Percentiles rank a stretch among this genome's conserved stretches.
These are phyloP conservation scores for Arxiozyma telluris DNA, from an alignment of 1,139 yeast genomes.

Conservation along the genomic window DNA sequence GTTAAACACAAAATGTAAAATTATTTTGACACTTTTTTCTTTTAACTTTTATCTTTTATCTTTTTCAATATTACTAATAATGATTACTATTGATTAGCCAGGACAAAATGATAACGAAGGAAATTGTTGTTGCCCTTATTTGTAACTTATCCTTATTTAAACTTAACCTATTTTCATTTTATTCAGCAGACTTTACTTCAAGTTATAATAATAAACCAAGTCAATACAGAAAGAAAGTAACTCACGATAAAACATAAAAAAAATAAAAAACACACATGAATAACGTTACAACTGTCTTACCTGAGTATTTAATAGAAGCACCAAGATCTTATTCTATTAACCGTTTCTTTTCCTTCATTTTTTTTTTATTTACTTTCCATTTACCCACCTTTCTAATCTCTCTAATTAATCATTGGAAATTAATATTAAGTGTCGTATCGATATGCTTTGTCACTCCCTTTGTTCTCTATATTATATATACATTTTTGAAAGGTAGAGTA, in stretches of 20 bases:
- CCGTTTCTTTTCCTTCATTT: neutral
- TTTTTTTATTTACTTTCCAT: neutral
- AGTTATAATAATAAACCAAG: neutral
- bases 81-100: neutral
- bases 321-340: neutral
- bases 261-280: too few species aligned
- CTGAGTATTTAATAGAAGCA: neutral
- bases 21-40: neutral
- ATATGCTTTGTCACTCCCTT: neutral
- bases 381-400: neutral
- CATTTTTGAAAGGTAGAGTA: conserved; percentile 8
- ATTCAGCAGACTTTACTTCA: too few species aligned
- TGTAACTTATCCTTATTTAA: neutral
- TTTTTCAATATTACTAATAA: too few species aligned
- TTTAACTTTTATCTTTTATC: too few species aligned
- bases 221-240: neutral
- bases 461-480: conserved; percentile 7
- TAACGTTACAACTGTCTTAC: neutral
- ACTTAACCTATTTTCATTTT: neutral
- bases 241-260: neutral
- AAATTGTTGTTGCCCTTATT: neutral
- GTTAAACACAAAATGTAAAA: neutral
- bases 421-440: conserved; percentile 4
- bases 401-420: neutral
- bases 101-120: too few species aligned